Evolutionary conservation across 2,329 filamentous ascomycete genomes (phyloP).

Genomic region (Aspergillus bombycis): DNA sequence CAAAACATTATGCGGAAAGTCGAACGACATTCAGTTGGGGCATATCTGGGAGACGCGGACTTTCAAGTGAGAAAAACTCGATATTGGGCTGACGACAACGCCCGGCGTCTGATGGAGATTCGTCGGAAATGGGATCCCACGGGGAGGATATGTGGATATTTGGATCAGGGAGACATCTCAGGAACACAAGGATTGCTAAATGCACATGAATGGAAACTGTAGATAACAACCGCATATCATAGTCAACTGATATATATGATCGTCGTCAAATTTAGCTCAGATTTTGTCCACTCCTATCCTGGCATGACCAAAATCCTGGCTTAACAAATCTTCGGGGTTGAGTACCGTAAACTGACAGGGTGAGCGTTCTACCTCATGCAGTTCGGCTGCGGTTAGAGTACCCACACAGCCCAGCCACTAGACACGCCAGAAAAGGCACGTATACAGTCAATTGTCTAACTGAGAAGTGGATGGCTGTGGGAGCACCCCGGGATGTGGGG

Average conservation of each 20-base stretch:
- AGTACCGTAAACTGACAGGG: neutral
- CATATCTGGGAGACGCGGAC: slow-evolving; percentile 60
- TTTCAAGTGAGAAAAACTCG: slow-evolving; percentile 52
- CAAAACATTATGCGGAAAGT: slow-evolving; percentile 44
- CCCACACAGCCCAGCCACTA: too few species aligned
- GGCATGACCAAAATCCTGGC: neutral
- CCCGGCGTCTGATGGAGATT: slow-evolving; percentile 47
- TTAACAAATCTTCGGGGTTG: neutral
- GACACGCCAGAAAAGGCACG: too few species aligned
- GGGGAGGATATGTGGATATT: slow-evolving; percentile 44
- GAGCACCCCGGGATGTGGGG: neutral
- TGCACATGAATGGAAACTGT: neutral
- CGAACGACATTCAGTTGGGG: slow-evolving; percentile 49
- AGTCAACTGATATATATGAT: neutral
- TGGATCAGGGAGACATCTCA: neutral
- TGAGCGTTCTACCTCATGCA: neutral
- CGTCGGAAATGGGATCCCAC: slow-evolving; percentile 29
- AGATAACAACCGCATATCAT: neutral
- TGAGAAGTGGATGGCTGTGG: too few species aligned
- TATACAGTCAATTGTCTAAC: too few species aligned
- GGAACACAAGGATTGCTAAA: neutral
- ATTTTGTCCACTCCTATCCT: neutral
- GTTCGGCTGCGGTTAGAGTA: too few species aligned
- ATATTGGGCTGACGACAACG: slow-evolving; percentile 54
- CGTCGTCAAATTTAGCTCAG: neutral